These are phyloP conservation scores for Epichloe coenophiala DNA, from an alignment of 2,329 filamentous ascomycete genomes.

Conservation along the genomic window DNA sequence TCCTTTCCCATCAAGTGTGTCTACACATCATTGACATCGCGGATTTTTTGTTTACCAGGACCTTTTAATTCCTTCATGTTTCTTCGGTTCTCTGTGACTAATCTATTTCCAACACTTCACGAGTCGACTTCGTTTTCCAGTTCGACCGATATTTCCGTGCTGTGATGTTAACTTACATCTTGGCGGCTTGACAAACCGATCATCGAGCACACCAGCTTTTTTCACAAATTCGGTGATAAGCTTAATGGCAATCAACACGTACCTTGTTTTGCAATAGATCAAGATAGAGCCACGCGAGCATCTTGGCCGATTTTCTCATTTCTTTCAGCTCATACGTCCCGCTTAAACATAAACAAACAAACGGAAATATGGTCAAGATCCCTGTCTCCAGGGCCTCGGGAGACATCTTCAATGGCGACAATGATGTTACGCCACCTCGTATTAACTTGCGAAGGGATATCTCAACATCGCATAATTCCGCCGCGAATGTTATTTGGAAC, in stretches of 20 bases:
- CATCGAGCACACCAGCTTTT: neutral
- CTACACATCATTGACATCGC: neutral
- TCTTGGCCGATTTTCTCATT: neutral
- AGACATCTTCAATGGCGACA: constrained; percentile 7
- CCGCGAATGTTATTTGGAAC: constrained; percentile 7
- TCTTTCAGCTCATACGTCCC: neutral
- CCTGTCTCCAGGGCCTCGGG: constrained; percentile 2
- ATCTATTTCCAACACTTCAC: neutral
- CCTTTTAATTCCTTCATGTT: neutral
- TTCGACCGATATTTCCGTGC: neutral
- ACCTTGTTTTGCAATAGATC: constrained; percentile 4
- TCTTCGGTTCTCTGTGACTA: neutral
- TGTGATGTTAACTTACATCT: neutral
- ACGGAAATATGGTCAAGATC: constrained; percentile 3
- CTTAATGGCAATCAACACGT: constrained; percentile 12
- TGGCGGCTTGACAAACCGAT: neutral
- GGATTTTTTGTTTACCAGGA: neutral
- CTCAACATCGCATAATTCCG: neutral
- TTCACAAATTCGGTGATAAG: neutral
- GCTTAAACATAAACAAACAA: constrained; percentile 6
- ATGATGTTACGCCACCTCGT: constrained; percentile 14
- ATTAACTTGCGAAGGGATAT: constrained; percentile 13
- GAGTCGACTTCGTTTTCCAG: neutral
- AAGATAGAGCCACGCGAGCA: neutral
- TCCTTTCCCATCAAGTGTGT: constrained; percentile 1